Base-by-base conservation (phyloP, 805 yeast species). In the Pichia cabralensis region DNA sequence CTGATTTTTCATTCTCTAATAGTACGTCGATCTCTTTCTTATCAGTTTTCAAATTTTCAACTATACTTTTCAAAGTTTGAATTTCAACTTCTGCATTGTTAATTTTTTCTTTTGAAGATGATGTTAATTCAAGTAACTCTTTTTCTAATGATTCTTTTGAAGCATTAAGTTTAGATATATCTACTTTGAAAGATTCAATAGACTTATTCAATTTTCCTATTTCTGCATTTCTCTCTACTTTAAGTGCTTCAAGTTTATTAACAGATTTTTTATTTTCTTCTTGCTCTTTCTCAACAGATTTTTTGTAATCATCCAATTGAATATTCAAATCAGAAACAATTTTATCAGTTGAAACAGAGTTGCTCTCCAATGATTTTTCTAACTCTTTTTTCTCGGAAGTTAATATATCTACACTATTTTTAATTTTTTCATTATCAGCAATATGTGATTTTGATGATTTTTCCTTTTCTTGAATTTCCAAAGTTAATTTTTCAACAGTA, bases 11-110 rank as follows among this genome's bases (percentile, higher is more conserved):
- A 9, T 21, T 28, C 10, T 30, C 20, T 9, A 25, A 12, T 5
- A 18, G 4, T 14, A 3, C 5, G 26, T 19, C 11, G 11, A 30
- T 15, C 9, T 11, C 5, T 3, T 5, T 13, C 15, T 29, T 35
- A 12, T 35, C 38, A n/a, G 7, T 13, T 6, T 21, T 18, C 15
- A 35, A 35, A 11, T 18, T 7, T 3, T 35, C 21, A 6, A 22
- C 9, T 13, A 26, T 10, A 4, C 17, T n/a, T 16, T 15, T 25
- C 3, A 30, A 7, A 8, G 81, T 94, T 45, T 85, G 94, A 4
- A 82, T 89, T 51, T 79, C 38, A 7, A 20, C 14, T 8, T 22
- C 20, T 7, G n/a, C 22, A 11, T 26, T 33, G 12, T 19, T 22
- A 15, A 31, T 7, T 13, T 20, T 22, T 4, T 18, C 27, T 13